Conservation (phyloP, 2,329 filamentous ascomycete genomes). For the Neofusicoccum parvum region DNA sequence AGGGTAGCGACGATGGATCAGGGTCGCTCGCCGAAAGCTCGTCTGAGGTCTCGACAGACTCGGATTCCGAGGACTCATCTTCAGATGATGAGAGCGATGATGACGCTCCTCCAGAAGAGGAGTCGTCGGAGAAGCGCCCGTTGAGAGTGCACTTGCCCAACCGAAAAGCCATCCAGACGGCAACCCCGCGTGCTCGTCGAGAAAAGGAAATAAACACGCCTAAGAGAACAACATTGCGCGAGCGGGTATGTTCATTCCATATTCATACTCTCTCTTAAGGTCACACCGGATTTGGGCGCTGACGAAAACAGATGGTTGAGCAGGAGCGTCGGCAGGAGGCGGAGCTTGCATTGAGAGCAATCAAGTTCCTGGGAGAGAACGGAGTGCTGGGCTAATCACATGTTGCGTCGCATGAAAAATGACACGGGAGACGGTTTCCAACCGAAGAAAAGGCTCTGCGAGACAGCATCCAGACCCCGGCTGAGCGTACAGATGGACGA, state of each 20-base stretch:
- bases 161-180: slow-evolving; percentile 5
- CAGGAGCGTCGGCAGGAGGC: slow-evolving; percentile 49
- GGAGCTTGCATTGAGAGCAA: slow-evolving; percentile 45
- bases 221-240: slow-evolving; percentile 20
- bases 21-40: slow-evolving; percentile 37
- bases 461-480: neutral
- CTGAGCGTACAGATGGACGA: neutral
- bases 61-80: slow-evolving; percentile 19
- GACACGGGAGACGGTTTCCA: neutral
- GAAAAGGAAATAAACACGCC: slow-evolving; percentile 15
- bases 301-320: slow-evolving; percentile 37
- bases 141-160: slow-evolving; percentile 20
- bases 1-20: slow-evolving; percentile 23
- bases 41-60: slow-evolving; percentile 24
- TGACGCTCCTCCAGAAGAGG: slow-evolving; percentile 41
- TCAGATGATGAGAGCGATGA: slow-evolving; percentile 30
- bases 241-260: slow-evolving; percentile 13
- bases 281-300: slow-evolving; percentile 14
- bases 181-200: slow-evolving; percentile 19
- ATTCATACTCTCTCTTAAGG: slow-evolving; percentile 17
- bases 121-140: slow-evolving; percentile 31
- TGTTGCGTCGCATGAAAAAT: neutral
- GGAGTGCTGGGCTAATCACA: slow-evolving; percentile 27
- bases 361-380: slow-evolving; percentile 48
- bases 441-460: neutral